These are phyloP conservation scores for Lepidium sativum DNA, from an alignment of 345 rosid genomes.

Conservation along the genomic window DNA sequence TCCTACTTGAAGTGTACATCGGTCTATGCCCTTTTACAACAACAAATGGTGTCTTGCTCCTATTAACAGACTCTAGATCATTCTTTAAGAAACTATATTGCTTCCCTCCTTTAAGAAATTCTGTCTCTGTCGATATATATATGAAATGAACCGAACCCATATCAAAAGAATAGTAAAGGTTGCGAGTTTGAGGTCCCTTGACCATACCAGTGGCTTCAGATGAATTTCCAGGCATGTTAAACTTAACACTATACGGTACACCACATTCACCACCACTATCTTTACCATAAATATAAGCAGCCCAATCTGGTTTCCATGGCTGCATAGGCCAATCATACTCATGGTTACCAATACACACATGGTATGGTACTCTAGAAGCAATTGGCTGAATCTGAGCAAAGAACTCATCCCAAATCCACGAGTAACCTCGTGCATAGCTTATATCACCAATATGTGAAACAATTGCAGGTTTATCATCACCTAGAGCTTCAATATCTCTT, in stretches of 20 bases:
- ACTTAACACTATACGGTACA: constrained; percentile 77
- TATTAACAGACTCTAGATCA: constrained; percentile 70
- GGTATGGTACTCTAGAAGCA: constrained; percentile 77
- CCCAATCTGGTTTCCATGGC: constrained; percentile 93
- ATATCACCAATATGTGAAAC: constrained; percentile 91
- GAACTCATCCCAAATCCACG: constrained; percentile 94
- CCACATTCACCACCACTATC: constrained; percentile 98
- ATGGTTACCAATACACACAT: constrained; percentile 92
- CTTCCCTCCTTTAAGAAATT: constrained; percentile 62
- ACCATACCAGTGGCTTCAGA: constrained; percentile 58
- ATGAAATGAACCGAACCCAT: constrained; percentile 69
- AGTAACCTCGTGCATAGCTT: constrained; percentile 88
- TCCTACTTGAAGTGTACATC: constrained; percentile 85
- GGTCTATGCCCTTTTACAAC: constrained; percentile 90
- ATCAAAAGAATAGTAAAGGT: constrained; percentile 73
- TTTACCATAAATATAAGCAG: constrained; percentile 42
- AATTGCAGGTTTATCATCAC: constrained; percentile 49
- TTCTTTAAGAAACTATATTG: constrained; percentile 59
- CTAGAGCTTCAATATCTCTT: constrained; percentile 73
- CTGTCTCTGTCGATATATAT: constrained; percentile 79
- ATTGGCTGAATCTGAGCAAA: constrained; percentile 70
- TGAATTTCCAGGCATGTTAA: constrained; percentile 88
- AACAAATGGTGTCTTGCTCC: constrained; percentile 66
- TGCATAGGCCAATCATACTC: constrained; percentile 88
- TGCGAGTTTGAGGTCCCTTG: constrained; percentile 72